These are phyloP conservation scores for Colletotrichum zoysiae DNA, from an alignment of 2,329 filamentous ascomycete genomes.

Conservation along the genomic window DNA sequence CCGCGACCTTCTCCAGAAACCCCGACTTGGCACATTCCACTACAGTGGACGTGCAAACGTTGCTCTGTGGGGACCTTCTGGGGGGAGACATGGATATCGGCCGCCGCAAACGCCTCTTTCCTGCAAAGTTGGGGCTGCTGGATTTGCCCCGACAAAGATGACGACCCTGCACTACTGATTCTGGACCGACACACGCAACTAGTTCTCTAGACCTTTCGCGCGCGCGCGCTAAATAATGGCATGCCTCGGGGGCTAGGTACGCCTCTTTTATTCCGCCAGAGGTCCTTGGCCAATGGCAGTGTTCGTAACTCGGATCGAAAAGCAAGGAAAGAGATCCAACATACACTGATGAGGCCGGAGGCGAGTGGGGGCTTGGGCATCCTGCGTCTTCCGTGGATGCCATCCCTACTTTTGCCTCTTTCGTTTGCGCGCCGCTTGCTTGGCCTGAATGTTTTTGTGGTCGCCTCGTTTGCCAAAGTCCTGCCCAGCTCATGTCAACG, in stretches of 20 bases:
- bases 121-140: slow-evolving; percentile 1
- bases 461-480: slow-evolving; percentile 6
- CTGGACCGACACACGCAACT: neutral
- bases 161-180: neutral
- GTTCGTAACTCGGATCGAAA: slow-evolving; percentile 19
- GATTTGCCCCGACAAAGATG: neutral
- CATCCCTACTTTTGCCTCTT: slow-evolving; percentile 5
- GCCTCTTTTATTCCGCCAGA: neutral
- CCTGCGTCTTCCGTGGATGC: neutral
- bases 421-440: slow-evolving; percentile 3
- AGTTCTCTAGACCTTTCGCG: neutral
- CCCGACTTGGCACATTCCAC: slow-evolving; percentile 15
- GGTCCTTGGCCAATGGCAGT: slow-evolving; percentile 19
- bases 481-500: too few relatives aligned
- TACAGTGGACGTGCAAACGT: slow-evolving; percentile 30
- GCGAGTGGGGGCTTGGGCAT: slow-evolving; percentile 6
- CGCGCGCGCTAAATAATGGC: neutral
- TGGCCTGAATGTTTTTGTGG: slow-evolving; percentile 5
- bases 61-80: slow-evolving; percentile 29
- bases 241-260: slow-evolving; percentile 7
- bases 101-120: neutral
- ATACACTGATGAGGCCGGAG: slow-evolving; percentile 1
- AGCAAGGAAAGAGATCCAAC: neutral
- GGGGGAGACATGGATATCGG: too few relatives aligned
- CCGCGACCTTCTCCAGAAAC: slow-evolving; percentile 8